Evolutionary conservation across 2,329 filamentous ascomycete species (phyloP).

Genomic region (Pseudocercospora cruenta): DNA sequence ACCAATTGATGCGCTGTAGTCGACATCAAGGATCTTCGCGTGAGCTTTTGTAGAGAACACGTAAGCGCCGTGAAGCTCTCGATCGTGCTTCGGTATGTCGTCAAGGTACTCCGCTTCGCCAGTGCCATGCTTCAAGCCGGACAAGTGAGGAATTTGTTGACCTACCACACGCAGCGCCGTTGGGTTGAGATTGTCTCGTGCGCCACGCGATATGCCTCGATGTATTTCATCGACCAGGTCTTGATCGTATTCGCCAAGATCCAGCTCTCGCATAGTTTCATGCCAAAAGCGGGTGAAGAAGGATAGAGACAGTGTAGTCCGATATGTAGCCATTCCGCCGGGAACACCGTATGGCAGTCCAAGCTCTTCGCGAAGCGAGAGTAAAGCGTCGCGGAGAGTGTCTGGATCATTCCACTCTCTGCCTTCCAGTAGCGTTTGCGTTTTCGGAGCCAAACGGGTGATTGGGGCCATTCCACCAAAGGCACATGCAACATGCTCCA

Average conservation of each 20-base stretch:
- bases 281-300: not conserved
- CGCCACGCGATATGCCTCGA: conserved; percentile 87
- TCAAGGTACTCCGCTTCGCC: not conserved
- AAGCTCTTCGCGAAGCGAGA: not conserved
- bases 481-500: conserved; percentile 51
- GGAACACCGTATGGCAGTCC: not conserved
- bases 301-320: not conserved
- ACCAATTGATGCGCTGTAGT: not conserved
- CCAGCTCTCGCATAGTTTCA: not conserved
- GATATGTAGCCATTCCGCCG: not conserved
- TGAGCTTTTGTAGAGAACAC: not conserved
- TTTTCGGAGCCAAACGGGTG: not conserved
- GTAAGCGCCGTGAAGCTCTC: not conserved
- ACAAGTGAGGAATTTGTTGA: conserved; percentile 76
- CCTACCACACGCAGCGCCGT: conserved; percentile 83
- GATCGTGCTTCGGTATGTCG: not conserved
- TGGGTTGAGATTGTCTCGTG: conserved; percentile 88
- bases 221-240: conserved; percentile 42
- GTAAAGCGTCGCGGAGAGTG: not conserved
- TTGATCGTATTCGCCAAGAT: not conserved
- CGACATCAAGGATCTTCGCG: not conserved
- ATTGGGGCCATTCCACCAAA: not conserved
- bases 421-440: not conserved
- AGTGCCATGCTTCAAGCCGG: conserved; percentile 65
- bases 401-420: not conserved